Evolutionary conservation across 2,329 filamentous ascomycete genomes (phyloP), one percentile per base, ranked within the genome.

Genomic region (Exophiala calicioides): DNA sequence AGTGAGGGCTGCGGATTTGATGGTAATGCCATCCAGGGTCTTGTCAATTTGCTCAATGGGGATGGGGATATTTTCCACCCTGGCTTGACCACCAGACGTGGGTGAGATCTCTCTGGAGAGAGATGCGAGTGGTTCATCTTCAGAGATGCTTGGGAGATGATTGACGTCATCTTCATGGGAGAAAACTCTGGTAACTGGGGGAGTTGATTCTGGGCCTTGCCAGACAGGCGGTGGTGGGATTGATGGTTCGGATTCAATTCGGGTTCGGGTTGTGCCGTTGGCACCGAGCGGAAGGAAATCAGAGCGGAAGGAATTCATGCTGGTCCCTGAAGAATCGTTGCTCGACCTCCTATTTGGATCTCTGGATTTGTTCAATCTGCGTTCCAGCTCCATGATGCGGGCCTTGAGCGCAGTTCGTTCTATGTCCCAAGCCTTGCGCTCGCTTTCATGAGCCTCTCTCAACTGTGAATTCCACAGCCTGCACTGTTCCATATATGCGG

Each of bases 41-140:
- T 65, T 71, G 53, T 74, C 71, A 26, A 74, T 61, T 53, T 69
- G 66, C 54, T 73, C 69, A 45, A 74, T 70, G 3, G 70, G 71
- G 6, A 72, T 60, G 24, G 66, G 63, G 20, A 48, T 35, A 41
- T 46, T 53, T 20, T 49, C 46, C 10, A 27, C 34, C 44, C 48
- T 50, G 38, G 64, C 52, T 47, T 57, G 58, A 9, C 33, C 40
- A 15, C 34, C 35, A 9, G 57, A 44, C 8, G 58, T 48, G 6
- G 58, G 58, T 38, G 70, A 69, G 21, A 56, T 58, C 16, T 64
- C 58, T 39, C 58, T 66, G 26, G 64, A 60, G 33, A 61, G 60
- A 3, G 68, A 65, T 4, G 68, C 70, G 15, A 72, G 60, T 43
- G 49, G 42, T 59, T 59, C 60, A 48, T 63, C 60, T 53, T 67